Evolutionary conservation across 768 basidiomycete genomes (phyloP).

Genomic region (Boletus sp.): DNA sequence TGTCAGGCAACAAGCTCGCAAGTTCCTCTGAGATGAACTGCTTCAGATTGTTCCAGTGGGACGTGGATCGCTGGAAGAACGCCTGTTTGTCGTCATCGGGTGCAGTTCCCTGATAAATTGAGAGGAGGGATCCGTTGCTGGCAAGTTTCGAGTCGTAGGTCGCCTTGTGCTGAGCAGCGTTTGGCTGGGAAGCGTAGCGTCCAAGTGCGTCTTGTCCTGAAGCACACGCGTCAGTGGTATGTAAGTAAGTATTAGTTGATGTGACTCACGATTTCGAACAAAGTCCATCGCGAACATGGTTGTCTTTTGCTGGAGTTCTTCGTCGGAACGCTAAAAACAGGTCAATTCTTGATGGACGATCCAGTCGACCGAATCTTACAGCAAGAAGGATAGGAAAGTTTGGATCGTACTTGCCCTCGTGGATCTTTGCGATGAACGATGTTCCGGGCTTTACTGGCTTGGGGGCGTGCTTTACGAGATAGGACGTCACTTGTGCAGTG

Average conservation of each 20-base stretch:
- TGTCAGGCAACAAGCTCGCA: constrained; percentile 38
- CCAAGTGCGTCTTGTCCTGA: constrained; percentile 45
- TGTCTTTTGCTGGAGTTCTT: constrained; percentile 42
- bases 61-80: constrained; percentile 40
- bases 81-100: constrained; percentile 33
- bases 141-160: constrained; percentile 46
- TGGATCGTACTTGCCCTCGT: constrained; percentile 47
- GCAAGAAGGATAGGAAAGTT: constrained; percentile 48
- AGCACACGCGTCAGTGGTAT: not conserved
- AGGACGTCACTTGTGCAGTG: constrained; percentile 41
- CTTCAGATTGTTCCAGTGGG: constrained; percentile 39
- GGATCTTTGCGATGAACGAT: constrained; percentile 39
- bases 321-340: constrained; percentile 40
- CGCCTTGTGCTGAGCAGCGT: constrained; percentile 36
- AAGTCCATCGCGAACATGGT: constrained; percentile 35
- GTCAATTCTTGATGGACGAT: not conserved
- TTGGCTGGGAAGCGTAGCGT: constrained; percentile 34
- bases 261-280: constrained; percentile 40
- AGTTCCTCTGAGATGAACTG: constrained; percentile 41
- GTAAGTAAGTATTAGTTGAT: not conserved
- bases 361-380: constrained; percentile 26
- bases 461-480: constrained; percentile 41
- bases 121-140: constrained; percentile 39
- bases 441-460: constrained; percentile 35
- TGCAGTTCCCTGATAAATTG: constrained; percentile 41